A percentile compares a stretch with the other conserved stretches of the same genome.
Evolutionary conservation across 148 eudicot genomes (phyloP).

Genomic region (Arbutus unedo): DNA sequence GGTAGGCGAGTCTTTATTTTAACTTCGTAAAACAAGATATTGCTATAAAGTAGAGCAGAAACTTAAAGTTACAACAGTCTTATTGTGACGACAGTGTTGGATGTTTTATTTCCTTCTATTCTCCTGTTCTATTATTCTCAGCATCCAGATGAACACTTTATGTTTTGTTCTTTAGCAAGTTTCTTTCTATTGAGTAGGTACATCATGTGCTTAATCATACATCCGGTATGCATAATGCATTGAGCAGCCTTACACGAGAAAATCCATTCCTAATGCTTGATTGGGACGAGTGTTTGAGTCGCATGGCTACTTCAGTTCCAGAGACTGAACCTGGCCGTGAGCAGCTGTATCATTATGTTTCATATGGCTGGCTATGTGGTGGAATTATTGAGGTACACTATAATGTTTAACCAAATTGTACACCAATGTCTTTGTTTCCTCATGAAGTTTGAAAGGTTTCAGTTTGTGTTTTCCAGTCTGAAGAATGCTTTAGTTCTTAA

Average conservation of each 20-base stretch:
- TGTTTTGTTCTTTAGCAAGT: neutral
- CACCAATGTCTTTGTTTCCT: neutral
- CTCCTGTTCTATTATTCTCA: neutral
- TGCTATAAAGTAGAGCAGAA: neutral
- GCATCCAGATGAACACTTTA: neutral
- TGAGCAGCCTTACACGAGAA: constrained; percentile 57
- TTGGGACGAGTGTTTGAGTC: constrained; percentile 81
- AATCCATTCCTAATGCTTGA: constrained; percentile 67
- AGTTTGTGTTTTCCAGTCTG: neutral
- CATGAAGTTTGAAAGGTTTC: neutral
- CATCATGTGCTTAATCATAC: constrained; percentile 97
- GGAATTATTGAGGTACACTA: constrained; percentile 78
- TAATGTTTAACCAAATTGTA: neutral
- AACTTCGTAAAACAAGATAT: neutral
- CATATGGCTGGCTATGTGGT: constrained; percentile 97
- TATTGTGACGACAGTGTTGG: neutral
- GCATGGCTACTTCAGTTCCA: constrained; percentile 49
- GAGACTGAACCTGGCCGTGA: constrained; percentile 84
- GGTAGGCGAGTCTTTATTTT: neutral
- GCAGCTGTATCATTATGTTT: constrained; percentile 87
- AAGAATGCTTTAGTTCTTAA: neutral
- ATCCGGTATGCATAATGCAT: constrained; percentile 91
- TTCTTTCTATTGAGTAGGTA: constrained; percentile 44
- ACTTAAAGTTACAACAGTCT: neutral
- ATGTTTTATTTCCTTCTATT: neutral